These are phyloP conservation scores for Penicillium robsamsonii DNA, from an alignment of 495 filamentous ascomycete genomes.

Conservation along the genomic window DNA sequence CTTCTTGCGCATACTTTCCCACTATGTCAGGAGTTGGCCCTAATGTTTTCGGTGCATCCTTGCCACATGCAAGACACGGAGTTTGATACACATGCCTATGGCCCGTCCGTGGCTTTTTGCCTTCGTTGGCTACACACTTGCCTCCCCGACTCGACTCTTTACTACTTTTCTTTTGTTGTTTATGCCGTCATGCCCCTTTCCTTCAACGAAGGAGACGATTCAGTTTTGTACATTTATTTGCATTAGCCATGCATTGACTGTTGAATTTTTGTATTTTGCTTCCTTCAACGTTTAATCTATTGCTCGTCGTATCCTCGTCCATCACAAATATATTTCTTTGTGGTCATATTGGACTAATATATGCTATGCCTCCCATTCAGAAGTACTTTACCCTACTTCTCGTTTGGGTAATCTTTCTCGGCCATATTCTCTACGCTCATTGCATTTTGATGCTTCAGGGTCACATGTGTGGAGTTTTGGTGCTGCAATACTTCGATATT, in stretches of 20 bases:
- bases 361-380: not conserved
- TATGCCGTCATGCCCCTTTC: conserved; percentile 36
- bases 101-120: not conserved
- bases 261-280: conserved; percentile 6
- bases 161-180: conserved; percentile 35
- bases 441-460: not conserved
- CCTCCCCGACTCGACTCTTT: conserved; percentile 17
- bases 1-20: conserved; percentile 34
- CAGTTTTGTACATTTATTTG: conserved; percentile 39
- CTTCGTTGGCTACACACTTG: conserved; percentile 7
- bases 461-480: not conserved
- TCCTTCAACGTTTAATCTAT: conserved; percentile 3
- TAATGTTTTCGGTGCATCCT: conserved; percentile 16
- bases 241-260: conserved; percentile 19
- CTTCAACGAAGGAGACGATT: conserved; percentile 21
- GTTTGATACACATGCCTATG: conserved; percentile 16
- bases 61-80: conserved; percentile 20
- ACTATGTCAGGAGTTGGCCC: conserved; percentile 24
- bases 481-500: not conserved
- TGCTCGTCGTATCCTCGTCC: not conserved
- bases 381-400: not conserved
- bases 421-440: not conserved
- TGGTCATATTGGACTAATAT: not conserved
- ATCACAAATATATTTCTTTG: not conserved
- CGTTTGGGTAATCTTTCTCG: not conserved